Evolutionary conservation across 805 yeast genomes (phyloP), one percentile per base, ranked within the genome.

Genomic region (Phaffomyces antillensis): DNA sequence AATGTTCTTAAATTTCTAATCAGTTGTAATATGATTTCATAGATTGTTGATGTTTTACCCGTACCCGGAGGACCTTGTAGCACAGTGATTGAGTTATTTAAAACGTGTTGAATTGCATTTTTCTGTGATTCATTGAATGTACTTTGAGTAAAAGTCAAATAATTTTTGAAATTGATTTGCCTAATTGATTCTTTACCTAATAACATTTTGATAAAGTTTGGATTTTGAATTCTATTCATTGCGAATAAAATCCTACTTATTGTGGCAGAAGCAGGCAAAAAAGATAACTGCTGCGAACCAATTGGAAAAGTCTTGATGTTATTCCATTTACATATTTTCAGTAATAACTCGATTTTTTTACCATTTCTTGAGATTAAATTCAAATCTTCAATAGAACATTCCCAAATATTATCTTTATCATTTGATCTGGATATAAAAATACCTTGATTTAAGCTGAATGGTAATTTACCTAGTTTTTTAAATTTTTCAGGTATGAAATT

Each of bases 51-150:
- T 0, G 91, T 84, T 59, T 83, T 83, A 44, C 91, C 91, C 0
- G 91, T 84, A 13, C 90, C 91, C 3, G 90, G 90, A 1, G 91
- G 91, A 3, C 90, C 91, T 60, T 83, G 90, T 17, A 84, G 68
- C 16, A 83, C 52, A 3, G 80, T 78, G 36, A 71, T 73, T 73
- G 59, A 52, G 36, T 55, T 55, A 40, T 55, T 55, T 41, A 55
- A 39, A 17, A 55, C 59, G 28, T 55, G 59, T 33, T 55, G 58
- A 30, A 56, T 50, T 3, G 82, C 81, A 30, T 68, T 67, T 50
- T 76, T 76, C 48, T 79, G 86, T 0, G 85, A 79, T 7, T 71
- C 76, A 54, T 79, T 79, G 48, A 79, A 70, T 1, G 70, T 58
- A n/a, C 69, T 73, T 33, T 66, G 70, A 2, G 76, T 65, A 49